phyloP scores from a whole-genome alignment of 306 rosid genomes.

The Styphnolobium japonicum region DNA sequence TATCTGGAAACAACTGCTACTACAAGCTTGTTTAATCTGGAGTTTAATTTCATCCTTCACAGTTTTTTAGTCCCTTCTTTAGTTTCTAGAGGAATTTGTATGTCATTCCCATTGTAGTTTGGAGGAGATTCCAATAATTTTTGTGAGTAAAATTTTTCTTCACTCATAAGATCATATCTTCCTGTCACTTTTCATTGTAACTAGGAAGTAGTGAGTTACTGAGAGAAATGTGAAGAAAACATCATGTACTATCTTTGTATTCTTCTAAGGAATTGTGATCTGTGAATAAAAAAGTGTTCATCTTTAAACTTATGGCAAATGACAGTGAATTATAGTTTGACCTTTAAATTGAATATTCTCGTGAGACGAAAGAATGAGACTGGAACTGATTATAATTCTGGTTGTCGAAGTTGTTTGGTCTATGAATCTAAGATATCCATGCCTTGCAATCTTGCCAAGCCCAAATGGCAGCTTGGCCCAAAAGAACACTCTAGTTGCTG shows the following conservation, averaged over 20 bases:
- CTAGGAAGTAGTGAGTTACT: neutral
- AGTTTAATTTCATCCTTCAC: neutral
- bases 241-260: neutral
- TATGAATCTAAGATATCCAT: neutral
- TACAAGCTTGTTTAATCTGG: constrained; percentile 48
- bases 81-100: neutral
- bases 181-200: neutral
- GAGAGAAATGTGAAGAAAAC: neutral
- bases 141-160: neutral
- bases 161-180: neutral
- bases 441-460: neutral
- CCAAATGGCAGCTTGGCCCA: neutral
- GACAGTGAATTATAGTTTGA: neutral
- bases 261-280: neutral
- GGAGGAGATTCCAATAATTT: neutral
- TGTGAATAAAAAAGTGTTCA: neutral
- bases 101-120: neutral
- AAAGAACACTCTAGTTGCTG: neutral
- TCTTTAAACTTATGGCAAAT: neutral
- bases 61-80: neutral
- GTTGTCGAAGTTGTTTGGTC: neutral
- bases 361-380: neutral
- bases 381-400: neutral
- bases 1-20: constrained; percentile 44
- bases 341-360: neutral